phyloP scores from a whole-genome alignment of 352 stramenopile species.

The Plasmopara viticola region DNA sequence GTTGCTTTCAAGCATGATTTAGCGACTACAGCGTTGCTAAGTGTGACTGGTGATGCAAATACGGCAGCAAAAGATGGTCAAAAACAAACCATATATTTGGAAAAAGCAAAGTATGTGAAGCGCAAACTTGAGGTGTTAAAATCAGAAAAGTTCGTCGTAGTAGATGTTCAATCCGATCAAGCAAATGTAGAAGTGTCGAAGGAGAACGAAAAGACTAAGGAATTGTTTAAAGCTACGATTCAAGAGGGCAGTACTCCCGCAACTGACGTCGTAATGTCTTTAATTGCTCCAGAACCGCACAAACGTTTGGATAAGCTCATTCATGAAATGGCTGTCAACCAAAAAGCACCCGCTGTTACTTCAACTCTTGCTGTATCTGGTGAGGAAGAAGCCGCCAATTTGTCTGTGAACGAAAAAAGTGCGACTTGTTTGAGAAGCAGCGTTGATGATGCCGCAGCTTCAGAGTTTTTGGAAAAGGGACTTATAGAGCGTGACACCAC shows the following conservation, averaged over 20 bases:
- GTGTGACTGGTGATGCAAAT: background rate
- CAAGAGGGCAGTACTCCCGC: background rate
- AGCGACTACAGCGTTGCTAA: conserved; percentile 9
- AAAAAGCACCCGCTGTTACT: conserved; percentile 3
- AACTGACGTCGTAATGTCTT: conserved; percentile 17
- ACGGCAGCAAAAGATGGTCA: conserved; percentile 5
- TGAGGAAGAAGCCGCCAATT: conserved; percentile 1
- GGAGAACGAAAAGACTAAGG: conserved; percentile 15
- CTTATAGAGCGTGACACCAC: background rate
- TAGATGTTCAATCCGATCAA: background rate
- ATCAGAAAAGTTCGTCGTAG: background rate
- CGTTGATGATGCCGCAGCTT: background rate
- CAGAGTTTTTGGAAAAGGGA: conserved; percentile 1
- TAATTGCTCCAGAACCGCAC: conserved; percentile 7
- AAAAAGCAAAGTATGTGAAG: conserved; percentile 47
- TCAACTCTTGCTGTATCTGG: conserved; percentile 1
- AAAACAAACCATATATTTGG: conserved; percentile 9
- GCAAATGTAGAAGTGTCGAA: background rate
- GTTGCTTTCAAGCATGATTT: conserved; percentile 34
- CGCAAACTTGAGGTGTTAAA: conserved; percentile 34
- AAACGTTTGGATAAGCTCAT: conserved; percentile 1
- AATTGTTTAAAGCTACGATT: background rate
- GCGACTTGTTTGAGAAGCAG: background rate
- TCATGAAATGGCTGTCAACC: background rate
- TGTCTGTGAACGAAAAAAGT: background rate